Evolutionary conservation across 2,329 filamentous ascomycete genomes (phyloP).

Genomic region (Fusarium sp.): DNA sequence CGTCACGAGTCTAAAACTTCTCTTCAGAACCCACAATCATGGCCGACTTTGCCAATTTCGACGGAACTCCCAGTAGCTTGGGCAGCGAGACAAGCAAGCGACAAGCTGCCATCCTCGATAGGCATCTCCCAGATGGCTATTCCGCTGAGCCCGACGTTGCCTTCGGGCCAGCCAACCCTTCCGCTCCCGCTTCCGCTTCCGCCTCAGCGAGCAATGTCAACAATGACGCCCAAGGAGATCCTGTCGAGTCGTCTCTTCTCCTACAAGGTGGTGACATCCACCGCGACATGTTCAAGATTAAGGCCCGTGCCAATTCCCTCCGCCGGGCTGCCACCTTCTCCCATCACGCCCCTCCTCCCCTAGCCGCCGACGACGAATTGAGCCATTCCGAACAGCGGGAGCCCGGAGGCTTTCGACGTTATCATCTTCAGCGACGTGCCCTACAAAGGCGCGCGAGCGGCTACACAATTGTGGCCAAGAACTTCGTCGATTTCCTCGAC

Average conservation of each 20-base stretch:
- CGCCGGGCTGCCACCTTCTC: constrained; percentile 78
- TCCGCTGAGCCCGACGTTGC: constrained; percentile 57
- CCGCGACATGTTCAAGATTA: constrained; percentile 81
- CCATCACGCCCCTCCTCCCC: constrained; percentile 57
- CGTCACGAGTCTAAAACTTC: constrained; percentile 28
- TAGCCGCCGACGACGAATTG: constrained; percentile 50
- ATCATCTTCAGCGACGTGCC: constrained; percentile 55
- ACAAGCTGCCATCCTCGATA: constrained; percentile 55
- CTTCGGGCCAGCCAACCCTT: constrained; percentile 34
- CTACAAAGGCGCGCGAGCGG: constrained; percentile 56
- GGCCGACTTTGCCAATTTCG: constrained; percentile 49
- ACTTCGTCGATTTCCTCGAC: constrained; percentile 81
- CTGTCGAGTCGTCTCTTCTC: constrained; percentile 72
- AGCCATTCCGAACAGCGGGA: constrained; percentile 57
- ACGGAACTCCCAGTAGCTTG: constrained; percentile 46
- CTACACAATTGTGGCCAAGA: constrained; percentile 70
- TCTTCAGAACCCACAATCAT: constrained; percentile 37
- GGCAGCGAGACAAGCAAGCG: constrained; percentile 49
- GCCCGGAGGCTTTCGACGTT: constrained; percentile 64
- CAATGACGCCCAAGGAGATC: constrained; percentile 55
- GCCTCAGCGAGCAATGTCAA: constrained; percentile 30
- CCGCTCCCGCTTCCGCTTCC: constrained; percentile 20
- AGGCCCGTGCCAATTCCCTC: constrained; percentile 65
- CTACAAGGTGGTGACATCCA: constrained; percentile 84
- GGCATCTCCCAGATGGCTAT: constrained; percentile 57